A percentile compares a stretch with the other conserved stretches of the same genome.
These are phyloP conservation scores for Scedosporium minutisporum DNA, from an alignment of 2,329 filamentous ascomycete species.

Conservation along the genomic window DNA sequence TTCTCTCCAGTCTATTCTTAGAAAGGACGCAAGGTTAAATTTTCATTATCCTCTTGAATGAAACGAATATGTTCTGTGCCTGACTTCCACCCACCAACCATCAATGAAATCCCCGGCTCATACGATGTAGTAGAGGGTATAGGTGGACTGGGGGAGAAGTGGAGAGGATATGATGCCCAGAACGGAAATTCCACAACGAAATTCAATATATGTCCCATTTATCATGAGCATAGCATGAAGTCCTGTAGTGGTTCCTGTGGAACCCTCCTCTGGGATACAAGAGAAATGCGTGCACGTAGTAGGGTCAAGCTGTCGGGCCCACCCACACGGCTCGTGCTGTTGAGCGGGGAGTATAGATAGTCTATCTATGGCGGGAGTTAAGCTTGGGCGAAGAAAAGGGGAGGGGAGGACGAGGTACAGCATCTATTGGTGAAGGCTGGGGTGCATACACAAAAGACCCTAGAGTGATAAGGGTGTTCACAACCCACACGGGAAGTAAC, in stretches of 20 bases:
- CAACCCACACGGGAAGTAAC: neutral
- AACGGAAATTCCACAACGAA: neutral
- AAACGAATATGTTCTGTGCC: neutral
- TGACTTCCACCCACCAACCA: neutral
- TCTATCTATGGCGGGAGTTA: neutral
- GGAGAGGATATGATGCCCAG: neutral
- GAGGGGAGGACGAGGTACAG: neutral
- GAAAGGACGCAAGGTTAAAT: neutral
- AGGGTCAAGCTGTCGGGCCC: neutral
- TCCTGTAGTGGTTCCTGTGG: neutral
- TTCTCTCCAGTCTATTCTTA: neutral
- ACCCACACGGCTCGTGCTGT: neutral
- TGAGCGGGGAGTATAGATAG: no score
- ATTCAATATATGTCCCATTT: neutral
- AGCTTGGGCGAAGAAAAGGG: neutral
- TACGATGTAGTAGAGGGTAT: neutral
- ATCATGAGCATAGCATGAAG: neutral
- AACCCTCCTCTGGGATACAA: neutral
- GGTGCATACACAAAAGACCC: neutral
- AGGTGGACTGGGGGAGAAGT: neutral
- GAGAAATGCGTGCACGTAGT: neutral
- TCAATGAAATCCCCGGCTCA: neutral
- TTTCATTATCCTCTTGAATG: neutral
- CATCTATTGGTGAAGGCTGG: neutral
- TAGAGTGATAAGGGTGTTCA: neutral